phyloP scores from a whole-genome alignment of 208 protist species.

The Porcisia deanei region DNA sequence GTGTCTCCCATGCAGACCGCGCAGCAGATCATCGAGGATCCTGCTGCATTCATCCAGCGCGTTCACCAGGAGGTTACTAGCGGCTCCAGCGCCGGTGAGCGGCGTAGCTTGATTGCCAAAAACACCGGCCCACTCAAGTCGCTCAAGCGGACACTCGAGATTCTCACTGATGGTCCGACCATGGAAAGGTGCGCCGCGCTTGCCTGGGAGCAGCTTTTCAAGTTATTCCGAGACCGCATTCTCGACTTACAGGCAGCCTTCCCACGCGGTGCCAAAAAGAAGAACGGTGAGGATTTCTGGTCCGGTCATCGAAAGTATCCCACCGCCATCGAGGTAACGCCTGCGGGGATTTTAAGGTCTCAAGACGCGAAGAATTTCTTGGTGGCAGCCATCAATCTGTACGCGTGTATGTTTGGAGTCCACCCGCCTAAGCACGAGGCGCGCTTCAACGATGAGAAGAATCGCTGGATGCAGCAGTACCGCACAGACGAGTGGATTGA shows the following conservation, averaged over 20 bases:
- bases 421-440: conserved; percentile 83
- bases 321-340: conserved; percentile 47
- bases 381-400: conserved; percentile 75
- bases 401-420: conserved; percentile 86
- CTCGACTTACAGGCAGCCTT: conserved; percentile 97
- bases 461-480: conserved; percentile 87
- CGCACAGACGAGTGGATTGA: conserved; percentile 65
- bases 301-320: conserved; percentile 90
- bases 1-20: conserved; percentile 83
- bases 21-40: conserved; percentile 83
- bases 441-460: conserved; percentile 79
- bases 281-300: conserved; percentile 93
- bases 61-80: conserved; percentile 64
- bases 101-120: conserved; percentile 80
- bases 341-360: conserved; percentile 26
- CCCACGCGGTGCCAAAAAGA: conserved; percentile 95
- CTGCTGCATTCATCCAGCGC: conserved; percentile 56
- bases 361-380: conserved; percentile 70
- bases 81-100: conserved; percentile 69
- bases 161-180: conserved; percentile 52
- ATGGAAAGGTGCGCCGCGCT: conserved; percentile 95
- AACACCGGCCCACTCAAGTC: conserved; percentile 57
- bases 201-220: conserved; percentile 95
- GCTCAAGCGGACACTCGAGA: conserved; percentile 55
- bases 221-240: conserved; percentile 96